These are phyloP conservation scores for Zoysia pacifica DNA, from an alignment of 176 grass and related monocot genomes.

Conservation along the genomic window DNA sequence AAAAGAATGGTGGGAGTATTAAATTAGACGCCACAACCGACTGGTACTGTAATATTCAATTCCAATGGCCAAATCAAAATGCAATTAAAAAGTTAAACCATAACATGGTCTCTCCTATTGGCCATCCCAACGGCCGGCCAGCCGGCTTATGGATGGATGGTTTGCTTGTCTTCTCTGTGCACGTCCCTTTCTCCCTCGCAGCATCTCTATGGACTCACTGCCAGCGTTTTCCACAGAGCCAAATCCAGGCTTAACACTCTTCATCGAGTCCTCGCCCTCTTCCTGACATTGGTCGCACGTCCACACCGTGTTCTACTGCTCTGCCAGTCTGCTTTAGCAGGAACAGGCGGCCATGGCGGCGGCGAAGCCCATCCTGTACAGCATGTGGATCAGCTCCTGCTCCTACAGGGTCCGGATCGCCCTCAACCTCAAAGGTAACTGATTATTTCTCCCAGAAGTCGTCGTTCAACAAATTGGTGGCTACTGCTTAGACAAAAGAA, in stretches of 20 bases:
- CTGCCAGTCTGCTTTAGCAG: background rate
- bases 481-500: background rate
- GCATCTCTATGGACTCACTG: background rate
- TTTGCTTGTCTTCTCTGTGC: background rate
- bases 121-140: background rate
- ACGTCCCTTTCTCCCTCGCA: background rate
- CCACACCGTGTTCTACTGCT: background rate
- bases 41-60: too few species aligned
- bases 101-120: too few species aligned
- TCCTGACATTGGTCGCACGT: background rate
- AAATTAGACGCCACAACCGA: too few species aligned
- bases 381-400: constrained; percentile 73
- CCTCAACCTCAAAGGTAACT: constrained; percentile 84
- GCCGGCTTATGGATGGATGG: background rate
- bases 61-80: too few species aligned
- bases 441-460: background rate
- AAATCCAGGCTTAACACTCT: background rate
- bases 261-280: background rate
- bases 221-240: background rate
- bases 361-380: constrained; percentile 63
- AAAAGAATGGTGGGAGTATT: too few species aligned
- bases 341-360: constrained; percentile 28
- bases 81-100: too few species aligned
- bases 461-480: background rate
- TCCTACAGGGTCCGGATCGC: constrained; percentile 71